Evolutionary conservation across 306 rosid genomes (phyloP).

Genomic region (Leucaena leucocephala): DNA sequence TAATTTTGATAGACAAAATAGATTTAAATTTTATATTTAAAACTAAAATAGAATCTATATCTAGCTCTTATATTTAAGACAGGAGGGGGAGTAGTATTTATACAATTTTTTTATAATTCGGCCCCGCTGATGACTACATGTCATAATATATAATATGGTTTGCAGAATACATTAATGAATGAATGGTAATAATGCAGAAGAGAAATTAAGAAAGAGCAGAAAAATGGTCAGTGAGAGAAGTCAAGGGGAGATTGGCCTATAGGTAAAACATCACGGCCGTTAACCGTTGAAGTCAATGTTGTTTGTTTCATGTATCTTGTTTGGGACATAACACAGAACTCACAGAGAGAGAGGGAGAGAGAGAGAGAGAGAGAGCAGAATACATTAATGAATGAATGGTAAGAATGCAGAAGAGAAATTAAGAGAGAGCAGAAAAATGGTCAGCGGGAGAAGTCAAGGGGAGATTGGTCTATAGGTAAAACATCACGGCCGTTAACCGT

Average conservation of each 20-base stretch:
- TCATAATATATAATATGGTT: no score
- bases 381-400: background rate
- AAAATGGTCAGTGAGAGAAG: background rate
- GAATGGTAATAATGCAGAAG: no score
- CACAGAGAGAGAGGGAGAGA: background rate
- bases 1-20: no score
- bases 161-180: background rate
- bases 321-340: background rate
- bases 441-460: background rate
- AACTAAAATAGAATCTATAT: no score
- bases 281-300: background rate
- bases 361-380: background rate
- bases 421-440: background rate
- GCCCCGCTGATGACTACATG: no score
- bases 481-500: background rate
- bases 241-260: background rate
- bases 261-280: background rate
- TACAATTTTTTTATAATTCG: no score
- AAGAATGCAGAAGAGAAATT: no score
- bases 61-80: no score
- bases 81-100: no score
- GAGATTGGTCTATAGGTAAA: background rate
- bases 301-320: background rate
- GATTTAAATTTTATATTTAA: no score
- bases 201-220: background rate